Base-by-base conservation (phyloP, 257 asterid species). In the Rauvolfia tetraphylla region DNA sequence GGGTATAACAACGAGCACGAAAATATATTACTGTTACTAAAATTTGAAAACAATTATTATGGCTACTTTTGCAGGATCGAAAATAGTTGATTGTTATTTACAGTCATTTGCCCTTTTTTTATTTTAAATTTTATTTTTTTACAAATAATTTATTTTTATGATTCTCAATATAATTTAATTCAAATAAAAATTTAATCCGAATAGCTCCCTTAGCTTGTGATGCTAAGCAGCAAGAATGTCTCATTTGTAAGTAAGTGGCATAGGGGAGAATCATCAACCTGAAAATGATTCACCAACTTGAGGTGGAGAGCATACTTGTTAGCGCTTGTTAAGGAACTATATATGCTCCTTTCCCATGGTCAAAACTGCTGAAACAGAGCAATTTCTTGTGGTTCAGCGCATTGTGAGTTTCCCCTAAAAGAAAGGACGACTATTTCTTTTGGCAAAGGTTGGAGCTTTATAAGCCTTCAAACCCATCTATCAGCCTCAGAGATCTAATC, bases 381-480 rank as follows among this genome's bases (percentile, higher is more conserved):
- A 33, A 31, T 31, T n/a, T 13, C 22, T 44, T 36, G 9, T 73
- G 70, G 75, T 6, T 25, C 51, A 34, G 36, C 71, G 12, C 44
- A 67, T 49, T 20, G 22, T 62, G 6, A 34, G 49, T 23, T 41
- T 18, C 20, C 38, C 85, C 90, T 79, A 81, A 13, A 41, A 41
- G 68, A 9, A 86, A 75, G 90, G 85, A 71, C 70, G 9, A 51
- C 90, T 92, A 75, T 84, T 69, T 22, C 69, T 61, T 78, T 79
- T 13, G 46, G 46, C 18, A 54, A 78, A n/a, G n/a, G 31, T 67
- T 66, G 46, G 10, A 41, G 71, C 42, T 81, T 58, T 83, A 86
- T 83, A 86, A 79, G 42, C 59, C 44, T 33, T 53, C 10, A n/a
- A n/a, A 25, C 7, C 68, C 20, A 81, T 23, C 8, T 4, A 15